Evolutionary conservation across 768 basidiomycete species (phyloP).

Genomic region (Lentinula sp.): DNA sequence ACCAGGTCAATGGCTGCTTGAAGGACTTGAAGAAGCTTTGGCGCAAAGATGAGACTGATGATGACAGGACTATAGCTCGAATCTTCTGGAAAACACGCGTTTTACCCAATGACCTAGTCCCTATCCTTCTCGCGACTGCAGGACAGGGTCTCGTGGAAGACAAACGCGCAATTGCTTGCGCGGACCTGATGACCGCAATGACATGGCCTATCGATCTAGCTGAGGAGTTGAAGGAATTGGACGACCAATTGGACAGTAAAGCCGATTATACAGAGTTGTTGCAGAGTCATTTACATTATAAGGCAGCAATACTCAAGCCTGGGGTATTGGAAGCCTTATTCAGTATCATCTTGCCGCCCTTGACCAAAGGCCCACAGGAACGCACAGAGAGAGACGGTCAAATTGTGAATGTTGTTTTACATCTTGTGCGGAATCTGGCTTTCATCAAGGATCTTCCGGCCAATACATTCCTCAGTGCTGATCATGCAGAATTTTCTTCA

Average conservation of each 20-base stretch:
- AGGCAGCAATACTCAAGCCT: conserved; percentile 66
- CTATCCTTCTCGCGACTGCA: conserved; percentile 77
- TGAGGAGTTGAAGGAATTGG: conserved; percentile 89
- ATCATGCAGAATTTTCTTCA: conserved; percentile 72
- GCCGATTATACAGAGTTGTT: conserved; percentile 87
- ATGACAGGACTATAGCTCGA: conserved; percentile 91
- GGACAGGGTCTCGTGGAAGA: conserved; percentile 76
- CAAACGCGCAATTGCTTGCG: conserved; percentile 75
- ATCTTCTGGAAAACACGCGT: conserved; percentile 89
- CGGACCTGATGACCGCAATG: conserved; percentile 92
- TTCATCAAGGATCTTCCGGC: conserved; percentile 85
- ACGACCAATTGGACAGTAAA: conserved; percentile 72
- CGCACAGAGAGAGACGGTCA: conserved; percentile 77
- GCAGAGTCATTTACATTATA: conserved; percentile 83
- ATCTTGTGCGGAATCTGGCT: conserved; percentile 88
- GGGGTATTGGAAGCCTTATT: conserved; percentile 70
- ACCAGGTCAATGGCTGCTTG: conserved; percentile 77
- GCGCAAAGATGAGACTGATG: conserved; percentile 95
- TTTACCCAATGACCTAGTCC: conserved; percentile 80
- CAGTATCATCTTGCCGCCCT: conserved; percentile 68
- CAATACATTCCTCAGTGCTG: conserved; percentile 65
- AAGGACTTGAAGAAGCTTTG: conserved; percentile 94
- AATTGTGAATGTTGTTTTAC: conserved; percentile 81
- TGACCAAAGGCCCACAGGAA: conserved; percentile 66
- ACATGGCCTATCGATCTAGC: conserved; percentile 98